Base-by-base conservation (phyloP, 306 rosid genomes). In the Albizia julibrissin region DNA sequence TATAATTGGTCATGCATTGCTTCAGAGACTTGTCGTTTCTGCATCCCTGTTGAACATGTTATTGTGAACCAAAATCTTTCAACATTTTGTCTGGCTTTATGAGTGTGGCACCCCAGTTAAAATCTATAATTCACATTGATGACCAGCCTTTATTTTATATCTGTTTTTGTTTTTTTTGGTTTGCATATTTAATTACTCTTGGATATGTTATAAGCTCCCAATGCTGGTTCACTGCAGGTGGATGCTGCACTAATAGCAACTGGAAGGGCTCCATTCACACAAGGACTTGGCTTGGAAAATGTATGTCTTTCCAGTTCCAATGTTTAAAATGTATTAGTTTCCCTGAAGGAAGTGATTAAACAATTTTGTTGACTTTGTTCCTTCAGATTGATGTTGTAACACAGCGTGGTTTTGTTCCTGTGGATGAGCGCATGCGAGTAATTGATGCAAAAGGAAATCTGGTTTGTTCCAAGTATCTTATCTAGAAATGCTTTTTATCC, bases 231-330 rank as follows among this genome's bases (percentile, higher is more conserved):
- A 82, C 84, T 87, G 71, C 85, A 95, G 99, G 99, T 95, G 73
- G 99, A 95, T 85, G 93, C 99, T 59, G 99, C 98, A 79, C 72
- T 95, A 81, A 95, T 95, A 85, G 99, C 99, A 79, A 95, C 99
- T 70, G 99, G 99, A 87, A 89, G 99, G 84, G 97, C 99, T 46
- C 98, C 99, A 40, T 95, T 92, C 92, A 95, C 99, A 18, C 84
- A 92, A 50, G 98, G 97, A 81, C 99, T 95, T 86, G 99, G 99
- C 73, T 87, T 95, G 92, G 99, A 95, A 80, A 95, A 91, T 84
- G 99, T 95, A 91, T 73, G 94, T 37, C 83, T 81, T 77, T 83
- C 81, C 74, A 27, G 72, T 76, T 43, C 67, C 50, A 22, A 42
- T 71, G 82, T 56, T 87, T 70, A 50, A 43, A 83, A 82, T 64